These are phyloP conservation scores for Rubroboletus pulcherrimus DNA, from an alignment of 768 basidiomycete genomes.

Conservation along the genomic window DNA sequence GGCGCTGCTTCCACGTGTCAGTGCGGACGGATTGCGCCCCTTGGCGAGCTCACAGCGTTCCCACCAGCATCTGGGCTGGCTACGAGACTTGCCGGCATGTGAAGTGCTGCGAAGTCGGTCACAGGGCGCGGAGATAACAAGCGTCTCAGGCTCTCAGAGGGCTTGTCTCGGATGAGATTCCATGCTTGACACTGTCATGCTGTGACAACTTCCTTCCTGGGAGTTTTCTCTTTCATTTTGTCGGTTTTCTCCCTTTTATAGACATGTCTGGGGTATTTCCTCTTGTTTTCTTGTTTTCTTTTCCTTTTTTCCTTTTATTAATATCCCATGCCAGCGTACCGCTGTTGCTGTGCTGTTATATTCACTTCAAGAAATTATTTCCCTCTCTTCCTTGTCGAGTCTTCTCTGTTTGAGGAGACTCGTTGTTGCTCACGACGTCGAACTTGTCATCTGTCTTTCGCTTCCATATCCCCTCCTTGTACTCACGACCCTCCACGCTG, in stretches of 20 bases:
- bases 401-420: constrained; percentile 24
- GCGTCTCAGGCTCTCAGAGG: constrained; percentile 18
- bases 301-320: constrained; percentile 11
- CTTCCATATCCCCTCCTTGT: constrained; percentile 24
- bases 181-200: constrained; percentile 15
- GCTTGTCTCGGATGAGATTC: constrained; percentile 25
- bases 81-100: constrained; percentile 21
- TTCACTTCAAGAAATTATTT: constrained; percentile 23
- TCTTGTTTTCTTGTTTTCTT: not conserved
- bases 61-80: constrained; percentile 5
- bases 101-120: constrained; percentile 8
- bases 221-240: constrained; percentile 9
- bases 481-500: constrained; percentile 35
- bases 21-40: not conserved
- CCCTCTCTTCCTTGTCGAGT: constrained; percentile 24
- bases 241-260: constrained; percentile 10
- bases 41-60: not conserved
- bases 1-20: constrained; percentile 19
- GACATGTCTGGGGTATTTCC: constrained; percentile 13
- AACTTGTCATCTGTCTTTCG: constrained; percentile 11
- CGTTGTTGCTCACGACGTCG: constrained; percentile 20
- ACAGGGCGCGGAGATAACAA: constrained; percentile 20
- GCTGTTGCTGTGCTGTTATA: constrained; percentile 33
- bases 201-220: constrained; percentile 13
- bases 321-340: constrained; percentile 12